These are phyloP conservation scores for Teratosphaeria zuluensis DNA, from an alignment of 2,329 filamentous ascomycete species.

Conservation along the genomic window DNA sequence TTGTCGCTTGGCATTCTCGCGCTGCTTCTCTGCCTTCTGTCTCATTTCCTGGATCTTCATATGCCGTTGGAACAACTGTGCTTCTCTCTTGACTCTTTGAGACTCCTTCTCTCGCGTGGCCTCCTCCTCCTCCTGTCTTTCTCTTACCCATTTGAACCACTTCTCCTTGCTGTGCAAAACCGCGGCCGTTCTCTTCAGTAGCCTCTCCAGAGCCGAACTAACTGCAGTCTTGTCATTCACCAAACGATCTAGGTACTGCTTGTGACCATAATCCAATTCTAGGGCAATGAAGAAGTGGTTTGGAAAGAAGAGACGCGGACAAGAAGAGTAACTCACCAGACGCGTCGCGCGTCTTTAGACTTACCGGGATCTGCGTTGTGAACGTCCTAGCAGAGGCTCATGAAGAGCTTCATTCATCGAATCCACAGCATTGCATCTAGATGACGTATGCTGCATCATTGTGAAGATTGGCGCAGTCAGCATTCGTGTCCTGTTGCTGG, in stretches of 20 bases:
- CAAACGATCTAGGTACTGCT: conserved; percentile 31
- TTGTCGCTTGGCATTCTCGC: conserved; percentile 35
- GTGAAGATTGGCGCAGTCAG: too few relatives aligned
- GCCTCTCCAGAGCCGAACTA: background rate
- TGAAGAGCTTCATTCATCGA: too few relatives aligned
- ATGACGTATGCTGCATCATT: too few relatives aligned
- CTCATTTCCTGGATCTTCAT: conserved; percentile 36
- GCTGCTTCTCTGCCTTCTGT: conserved; percentile 29
- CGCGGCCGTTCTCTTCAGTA: background rate
- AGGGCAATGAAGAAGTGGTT: conserved; percentile 10
- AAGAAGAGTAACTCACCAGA: too few relatives aligned
- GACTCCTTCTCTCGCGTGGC: conserved; percentile 38
- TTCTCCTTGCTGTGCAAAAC: background rate
- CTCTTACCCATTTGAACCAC: conserved; percentile 30
- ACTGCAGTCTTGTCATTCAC: conserved; percentile 21
- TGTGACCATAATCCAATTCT: conserved; percentile 36
- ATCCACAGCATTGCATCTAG: too few relatives aligned
- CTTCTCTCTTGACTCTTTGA: conserved; percentile 41
- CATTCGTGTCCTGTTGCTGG: too few relatives aligned
- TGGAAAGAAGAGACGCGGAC: too few relatives aligned
- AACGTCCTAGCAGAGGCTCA: too few relatives aligned
- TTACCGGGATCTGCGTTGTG: too few relatives aligned
- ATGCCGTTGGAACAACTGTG: conserved; percentile 39
- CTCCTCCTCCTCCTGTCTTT: conserved; percentile 39
- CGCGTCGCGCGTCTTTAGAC: too few relatives aligned